Conservation (phyloP, 169 alveolate genomes). For the Perkinsus olseni region DNA sequence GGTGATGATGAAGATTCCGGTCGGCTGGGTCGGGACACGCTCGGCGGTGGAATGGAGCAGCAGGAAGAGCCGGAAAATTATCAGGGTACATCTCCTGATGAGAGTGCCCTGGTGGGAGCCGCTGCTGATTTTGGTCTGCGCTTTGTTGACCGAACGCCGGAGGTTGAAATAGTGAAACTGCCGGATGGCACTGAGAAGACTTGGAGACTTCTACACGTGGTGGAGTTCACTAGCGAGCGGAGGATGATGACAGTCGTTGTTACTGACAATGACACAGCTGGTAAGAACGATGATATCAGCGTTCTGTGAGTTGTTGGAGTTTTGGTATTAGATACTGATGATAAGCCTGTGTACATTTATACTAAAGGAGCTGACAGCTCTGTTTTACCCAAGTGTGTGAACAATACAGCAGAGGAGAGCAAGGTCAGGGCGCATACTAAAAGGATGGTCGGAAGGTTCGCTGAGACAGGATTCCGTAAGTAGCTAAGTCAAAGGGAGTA, state of each 20-base stretch:
- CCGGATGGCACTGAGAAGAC: not conserved
- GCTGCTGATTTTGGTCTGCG: slow-evolving; percentile 16
- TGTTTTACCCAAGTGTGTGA: slow-evolving; percentile 46
- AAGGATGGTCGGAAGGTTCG: slow-evolving; percentile 46
- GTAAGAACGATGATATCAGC: not conserved
- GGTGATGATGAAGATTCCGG: not conserved
- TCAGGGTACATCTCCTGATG: slow-evolving; percentile 29
- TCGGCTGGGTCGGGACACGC: not conserved
- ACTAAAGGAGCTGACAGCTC: slow-evolving; percentile 57
- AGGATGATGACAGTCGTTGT: slow-evolving; percentile 47
- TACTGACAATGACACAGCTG: not conserved
- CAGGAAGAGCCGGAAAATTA: not conserved
- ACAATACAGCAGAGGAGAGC: not conserved
- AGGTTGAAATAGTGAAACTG: not conserved
- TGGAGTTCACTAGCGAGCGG: slow-evolving; percentile 49
- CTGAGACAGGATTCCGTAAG: slow-evolving; percentile 69
- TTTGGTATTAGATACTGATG: slow-evolving; percentile 58
- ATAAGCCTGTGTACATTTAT: slow-evolving; percentile 43
- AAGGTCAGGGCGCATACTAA: slow-evolving; percentile 37
- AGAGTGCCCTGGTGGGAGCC: slow-evolving; percentile 26
- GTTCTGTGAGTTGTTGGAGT: slow-evolving; percentile 42
- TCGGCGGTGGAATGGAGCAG: not conserved
- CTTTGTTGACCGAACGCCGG: slow-evolving; percentile 8
- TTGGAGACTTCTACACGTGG: slow-evolving; percentile 22
- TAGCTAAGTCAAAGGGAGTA: slow-evolving; percentile 66